A percentile compares a stretch with the other conserved stretches of the same genome.
phyloP scores from a whole-genome alignment of 169 alveolate genomes.

The Pseudocohnilembus persalinus region DNA sequence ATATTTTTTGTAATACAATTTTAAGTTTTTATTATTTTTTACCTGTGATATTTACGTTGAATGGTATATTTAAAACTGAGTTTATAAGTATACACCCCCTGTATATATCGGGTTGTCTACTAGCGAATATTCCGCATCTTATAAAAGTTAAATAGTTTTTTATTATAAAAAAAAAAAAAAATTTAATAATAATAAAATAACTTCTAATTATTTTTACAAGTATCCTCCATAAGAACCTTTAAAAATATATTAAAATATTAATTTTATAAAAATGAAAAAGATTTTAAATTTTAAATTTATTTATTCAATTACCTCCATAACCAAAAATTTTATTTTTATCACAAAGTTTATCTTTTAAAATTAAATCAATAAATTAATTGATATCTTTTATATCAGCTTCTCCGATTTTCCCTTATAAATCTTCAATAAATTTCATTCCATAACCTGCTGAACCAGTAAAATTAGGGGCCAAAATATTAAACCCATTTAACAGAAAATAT shows the following conservation, averaged over 20 bases:
- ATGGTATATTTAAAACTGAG: background rate
- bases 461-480: background rate
- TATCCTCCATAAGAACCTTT: background rate
- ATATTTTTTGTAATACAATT: too few species aligned
- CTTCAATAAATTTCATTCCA: background rate
- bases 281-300: too few species aligned
- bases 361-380: too few species aligned
- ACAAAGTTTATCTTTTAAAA: background rate
- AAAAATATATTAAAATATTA: too few species aligned
- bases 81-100: background rate
- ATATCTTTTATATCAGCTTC: background rate
- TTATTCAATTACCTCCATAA: too few species aligned
- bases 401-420: background rate
- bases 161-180: too few species aligned
- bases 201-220: background rate
- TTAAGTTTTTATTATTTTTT: too few species aligned
- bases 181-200: too few species aligned
- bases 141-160: too few species aligned
- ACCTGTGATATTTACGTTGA: background rate
- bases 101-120: background rate
- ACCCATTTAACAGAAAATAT: background rate
- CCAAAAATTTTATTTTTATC: background rate
- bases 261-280: too few species aligned
- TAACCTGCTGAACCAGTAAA: background rate
- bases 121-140: background rate